Conservation (phyloP, 2,329 filamentous ascomycete genomes). For the Epichloe uncinata region DNA sequence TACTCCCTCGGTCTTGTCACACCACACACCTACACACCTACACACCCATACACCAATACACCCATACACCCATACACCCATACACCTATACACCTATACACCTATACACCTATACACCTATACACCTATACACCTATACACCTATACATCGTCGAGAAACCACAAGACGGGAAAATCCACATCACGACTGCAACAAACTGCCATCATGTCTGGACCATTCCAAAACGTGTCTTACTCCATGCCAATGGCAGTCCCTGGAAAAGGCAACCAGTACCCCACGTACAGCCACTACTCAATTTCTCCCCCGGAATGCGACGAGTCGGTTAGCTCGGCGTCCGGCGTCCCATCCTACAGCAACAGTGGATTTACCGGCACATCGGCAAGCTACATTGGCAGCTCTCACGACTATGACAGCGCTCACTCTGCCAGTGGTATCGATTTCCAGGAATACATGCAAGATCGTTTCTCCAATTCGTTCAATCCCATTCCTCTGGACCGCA, state of each 20-base stretch:
- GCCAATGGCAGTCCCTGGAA: conserved; percentile 49
- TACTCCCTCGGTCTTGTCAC: not conserved
- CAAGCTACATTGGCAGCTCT: conserved; percentile 55
- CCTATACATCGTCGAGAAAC: not conserved
- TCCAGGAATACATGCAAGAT: conserved; percentile 88
- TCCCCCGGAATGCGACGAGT: conserved; percentile 56
- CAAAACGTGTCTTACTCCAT: conserved; percentile 43
- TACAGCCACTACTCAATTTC: conserved; percentile 57
- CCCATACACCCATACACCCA: too few species aligned
- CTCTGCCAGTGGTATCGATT: conserved; percentile 62
- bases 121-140: too few species aligned
- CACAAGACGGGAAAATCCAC: conserved; percentile 7
- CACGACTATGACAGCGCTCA: conserved; percentile 51
- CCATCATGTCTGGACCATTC: conserved; percentile 49
- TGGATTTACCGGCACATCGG: conserved; percentile 37
- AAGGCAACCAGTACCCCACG: conserved; percentile 39
- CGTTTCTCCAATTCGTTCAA: conserved; percentile 73
- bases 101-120: too few species aligned
- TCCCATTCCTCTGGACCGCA: conserved; percentile 61
- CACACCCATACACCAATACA: too few species aligned
- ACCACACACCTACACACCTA: too few species aligned
- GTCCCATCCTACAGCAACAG: conserved; percentile 38
- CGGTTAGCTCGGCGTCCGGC: conserved; percentile 52
- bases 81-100: too few species aligned
- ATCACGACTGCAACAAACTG: conserved; percentile 8